Conservation (phyloP, 805 yeast genomes). For the Saccharomycopsis oosterbeekiorum region DNA sequence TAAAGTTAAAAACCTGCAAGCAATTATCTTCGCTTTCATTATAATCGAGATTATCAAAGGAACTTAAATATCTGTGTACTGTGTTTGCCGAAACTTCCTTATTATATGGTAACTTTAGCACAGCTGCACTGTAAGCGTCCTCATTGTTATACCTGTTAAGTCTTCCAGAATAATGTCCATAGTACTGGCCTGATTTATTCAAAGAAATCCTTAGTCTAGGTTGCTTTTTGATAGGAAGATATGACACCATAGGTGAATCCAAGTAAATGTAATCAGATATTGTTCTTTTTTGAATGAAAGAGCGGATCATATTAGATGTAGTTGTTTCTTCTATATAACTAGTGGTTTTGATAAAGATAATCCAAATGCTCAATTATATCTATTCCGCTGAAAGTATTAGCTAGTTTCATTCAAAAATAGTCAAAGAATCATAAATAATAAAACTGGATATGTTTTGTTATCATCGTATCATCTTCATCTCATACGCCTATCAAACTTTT, state of each 20-base stretch:
- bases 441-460: neutral
- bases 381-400: neutral
- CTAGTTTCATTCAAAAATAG: neutral
- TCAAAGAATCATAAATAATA: neutral
- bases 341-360: no score
- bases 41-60: neutral
- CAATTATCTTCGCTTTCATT: neutral
- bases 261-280: constrained; percentile 10
- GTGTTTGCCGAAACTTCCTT: neutral
- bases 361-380: no score
- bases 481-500: neutral
- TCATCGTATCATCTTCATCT: neutral
- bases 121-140: constrained; percentile 63
- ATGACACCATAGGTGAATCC: neutral
- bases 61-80: constrained; percentile 9
- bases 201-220: constrained; percentile 22
- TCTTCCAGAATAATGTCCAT: constrained; percentile 74
- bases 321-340: neutral
- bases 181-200: constrained; percentile 52
- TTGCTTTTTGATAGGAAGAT: neutral
- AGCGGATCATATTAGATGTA: neutral
- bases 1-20: constrained; percentile 50
- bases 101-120: constrained; percentile 38
- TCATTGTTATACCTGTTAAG: constrained; percentile 74
- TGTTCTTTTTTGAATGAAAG: constrained; percentile 1